phyloP scores from a whole-genome alignment of 2,329 filamentous ascomycete species.

The Aureobasidium leucospermi region DNA sequence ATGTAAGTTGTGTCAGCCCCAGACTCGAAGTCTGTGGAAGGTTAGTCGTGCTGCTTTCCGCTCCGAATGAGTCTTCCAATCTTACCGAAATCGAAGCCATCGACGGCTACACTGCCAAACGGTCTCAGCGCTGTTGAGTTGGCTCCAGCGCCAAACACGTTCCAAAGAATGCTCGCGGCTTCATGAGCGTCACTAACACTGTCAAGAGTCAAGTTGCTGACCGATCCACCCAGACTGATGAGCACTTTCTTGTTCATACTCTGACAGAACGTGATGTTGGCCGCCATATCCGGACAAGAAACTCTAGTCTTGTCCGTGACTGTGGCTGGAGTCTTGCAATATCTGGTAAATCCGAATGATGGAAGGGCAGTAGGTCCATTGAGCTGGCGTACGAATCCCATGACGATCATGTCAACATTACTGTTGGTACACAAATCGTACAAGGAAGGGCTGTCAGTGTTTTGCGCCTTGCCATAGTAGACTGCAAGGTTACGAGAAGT shows the following conservation, averaged over 20 bases:
- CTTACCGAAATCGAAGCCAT: constrained; percentile 44
- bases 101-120: constrained; percentile 42
- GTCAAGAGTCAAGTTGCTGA: constrained; percentile 29
- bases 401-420: constrained; percentile 8
- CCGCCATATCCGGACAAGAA: neutral
- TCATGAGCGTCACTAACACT: constrained; percentile 32
- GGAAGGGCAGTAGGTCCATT: neutral
- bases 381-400: constrained; percentile 6
- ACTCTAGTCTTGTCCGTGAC: neutral
- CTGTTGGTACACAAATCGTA: neutral
- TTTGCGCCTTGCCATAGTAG: constrained; percentile 13
- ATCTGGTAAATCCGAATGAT: neutral
- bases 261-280: constrained; percentile 39
- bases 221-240: constrained; percentile 40
- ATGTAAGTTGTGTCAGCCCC: neutral
- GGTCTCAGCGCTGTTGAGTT: constrained; percentile 32
- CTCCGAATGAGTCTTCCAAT: neutral
- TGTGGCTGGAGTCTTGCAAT: neutral
- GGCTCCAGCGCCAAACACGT: constrained; percentile 36
- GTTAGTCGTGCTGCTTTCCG: no score
- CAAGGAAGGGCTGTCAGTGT: neutral
- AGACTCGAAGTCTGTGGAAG: neutral
- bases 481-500: neutral
- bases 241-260: constrained; percentile 38
- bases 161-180: constrained; percentile 40